These are phyloP conservation scores for Aegilops umbellulata DNA, from an alignment of 176 grass and related monocot species.

Conservation along the genomic window DNA sequence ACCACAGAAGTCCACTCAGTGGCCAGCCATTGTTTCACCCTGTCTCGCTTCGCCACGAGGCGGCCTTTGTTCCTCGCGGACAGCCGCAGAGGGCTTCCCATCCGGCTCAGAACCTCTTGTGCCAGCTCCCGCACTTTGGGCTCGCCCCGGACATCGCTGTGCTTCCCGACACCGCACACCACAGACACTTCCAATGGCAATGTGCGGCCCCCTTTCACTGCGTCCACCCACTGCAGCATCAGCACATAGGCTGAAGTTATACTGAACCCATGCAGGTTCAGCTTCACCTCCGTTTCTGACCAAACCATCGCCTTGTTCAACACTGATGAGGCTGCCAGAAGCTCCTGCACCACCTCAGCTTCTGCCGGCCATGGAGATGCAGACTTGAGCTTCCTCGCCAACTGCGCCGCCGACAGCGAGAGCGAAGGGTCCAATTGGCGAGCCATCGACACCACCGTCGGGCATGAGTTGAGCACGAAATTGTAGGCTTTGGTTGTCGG, in stretches of 20 bases:
- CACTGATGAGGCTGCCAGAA: conserved; percentile 45
- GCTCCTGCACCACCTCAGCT: conserved; percentile 60
- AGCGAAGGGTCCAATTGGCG: conserved; percentile 34
- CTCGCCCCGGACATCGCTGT: conserved; percentile 64
- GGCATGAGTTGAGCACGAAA: conserved; percentile 64
- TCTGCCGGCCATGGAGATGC: conserved; percentile 35
- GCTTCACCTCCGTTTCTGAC: conserved; percentile 67
- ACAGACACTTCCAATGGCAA: conserved; percentile 65
- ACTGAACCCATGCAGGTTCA: conserved; percentile 85
- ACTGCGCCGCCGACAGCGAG: conserved; percentile 36
- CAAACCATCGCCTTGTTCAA: conserved; percentile 54
- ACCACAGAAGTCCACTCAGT: conserved; percentile 6
- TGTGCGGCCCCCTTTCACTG: conserved; percentile 6
- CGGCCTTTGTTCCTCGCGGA: conserved; percentile 67
- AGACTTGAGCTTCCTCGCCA: conserved; percentile 52
- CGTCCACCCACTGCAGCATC: conserved; percentile 75
- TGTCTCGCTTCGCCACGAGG: conserved; percentile 55
- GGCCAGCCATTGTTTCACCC: conserved; percentile 62
- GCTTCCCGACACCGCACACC: conserved; percentile 72
- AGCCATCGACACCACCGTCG: conserved; percentile 28
- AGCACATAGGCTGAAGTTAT: conserved; percentile 61
- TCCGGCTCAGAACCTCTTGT: conserved; percentile 55
- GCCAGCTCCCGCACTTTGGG: conserved; percentile 65
- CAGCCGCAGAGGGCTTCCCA: conserved; percentile 62
- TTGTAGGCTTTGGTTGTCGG: conserved; percentile 55